Conservation (phyloP, 1,284 basidiomycete species). For the Cryptococcus sp. region DNA sequence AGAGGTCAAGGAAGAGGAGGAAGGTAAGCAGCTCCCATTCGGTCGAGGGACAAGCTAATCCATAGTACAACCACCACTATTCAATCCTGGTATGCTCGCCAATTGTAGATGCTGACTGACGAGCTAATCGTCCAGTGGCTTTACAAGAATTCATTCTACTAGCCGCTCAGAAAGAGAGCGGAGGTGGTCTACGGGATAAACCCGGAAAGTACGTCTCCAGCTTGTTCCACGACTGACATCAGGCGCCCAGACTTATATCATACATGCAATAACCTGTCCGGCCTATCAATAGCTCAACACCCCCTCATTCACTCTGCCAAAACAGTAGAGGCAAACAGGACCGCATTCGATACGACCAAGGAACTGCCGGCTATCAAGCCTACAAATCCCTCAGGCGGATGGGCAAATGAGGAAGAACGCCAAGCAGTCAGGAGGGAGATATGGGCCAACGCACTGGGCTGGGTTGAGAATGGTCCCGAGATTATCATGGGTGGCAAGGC, state of each 20-base stretch:
- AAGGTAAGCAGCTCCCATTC: background rate
- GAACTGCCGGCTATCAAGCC: slow-evolving; percentile 31
- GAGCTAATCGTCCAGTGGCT: slow-evolving; percentile 57
- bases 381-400: slow-evolving; percentile 17
- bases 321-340: slow-evolving; percentile 49
- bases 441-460: slow-evolving; percentile 63
- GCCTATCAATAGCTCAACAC: slow-evolving; percentile 83
- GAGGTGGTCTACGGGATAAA: slow-evolving; percentile 87
- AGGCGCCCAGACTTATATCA: slow-evolving; percentile 83
- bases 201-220: slow-evolving; percentile 73
- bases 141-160: slow-evolving; percentile 84
- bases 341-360: slow-evolving; percentile 27
- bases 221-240: background rate
- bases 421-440: slow-evolving; percentile 54
- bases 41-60: background rate
- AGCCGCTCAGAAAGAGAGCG: slow-evolving; percentile 69
- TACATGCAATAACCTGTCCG: slow-evolving; percentile 82
- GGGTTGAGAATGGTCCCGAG: slow-evolving; percentile 62
- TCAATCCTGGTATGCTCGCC: slow-evolving; percentile 38
- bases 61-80: slow-evolving; percentile 23
- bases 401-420: slow-evolving; percentile 35
- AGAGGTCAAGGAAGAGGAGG: slow-evolving; percentile 11
- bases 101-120: slow-evolving; percentile 1
- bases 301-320: slow-evolving; percentile 56
- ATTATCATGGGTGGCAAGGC: slow-evolving; percentile 60